Percentiles rank a stretch among this genome's conserved stretches.
phyloP scores from a whole-genome alignment of 306 rosid genomes.

The Begonia peltatifolia region DNA sequence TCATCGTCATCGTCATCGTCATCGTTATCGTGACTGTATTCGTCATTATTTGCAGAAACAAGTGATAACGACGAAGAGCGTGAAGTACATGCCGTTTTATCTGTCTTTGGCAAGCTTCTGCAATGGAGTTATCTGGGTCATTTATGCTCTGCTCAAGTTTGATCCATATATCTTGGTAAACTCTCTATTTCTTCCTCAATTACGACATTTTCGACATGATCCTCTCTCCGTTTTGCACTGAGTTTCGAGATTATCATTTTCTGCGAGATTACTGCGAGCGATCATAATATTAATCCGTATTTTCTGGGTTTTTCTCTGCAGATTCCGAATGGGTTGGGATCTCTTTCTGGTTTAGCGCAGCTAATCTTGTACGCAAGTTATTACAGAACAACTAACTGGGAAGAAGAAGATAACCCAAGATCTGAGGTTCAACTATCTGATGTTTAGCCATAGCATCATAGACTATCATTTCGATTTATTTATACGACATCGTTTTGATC shows the following conservation, averaged over 20 bases:
- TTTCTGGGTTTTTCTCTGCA: neutral
- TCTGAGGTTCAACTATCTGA: neutral
- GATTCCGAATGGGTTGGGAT: conserved; percentile 4
- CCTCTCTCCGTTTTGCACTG: too few species aligned
- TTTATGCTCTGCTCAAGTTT: conserved; percentile 39
- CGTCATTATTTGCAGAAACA: conserved; percentile 15
- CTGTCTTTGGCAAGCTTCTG: conserved; percentile 43
- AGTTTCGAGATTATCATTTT: too few species aligned
- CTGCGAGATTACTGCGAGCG: too few species aligned
- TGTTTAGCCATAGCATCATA: neutral
- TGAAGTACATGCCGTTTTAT: conserved; percentile 63
- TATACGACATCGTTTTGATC: too few species aligned
- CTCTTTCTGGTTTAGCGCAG: neutral
- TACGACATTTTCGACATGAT: too few species aligned
- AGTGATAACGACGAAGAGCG: conserved; percentile 61
- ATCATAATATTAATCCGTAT: neutral
- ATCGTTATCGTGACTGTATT: neutral
- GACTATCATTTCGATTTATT: neutral
- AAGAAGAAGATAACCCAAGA: neutral
- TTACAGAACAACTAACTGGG: conserved; percentile 1
- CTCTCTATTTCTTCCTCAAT: neutral
- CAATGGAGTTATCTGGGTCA: conserved; percentile 37
- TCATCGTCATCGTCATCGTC: neutral
- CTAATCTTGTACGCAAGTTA: neutral
- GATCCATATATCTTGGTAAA: conserved; percentile 22